These are phyloP conservation scores for Venturiaceae sp. DNA, from an alignment of 2,329 filamentous ascomycete species.

Conservation along the genomic window DNA sequence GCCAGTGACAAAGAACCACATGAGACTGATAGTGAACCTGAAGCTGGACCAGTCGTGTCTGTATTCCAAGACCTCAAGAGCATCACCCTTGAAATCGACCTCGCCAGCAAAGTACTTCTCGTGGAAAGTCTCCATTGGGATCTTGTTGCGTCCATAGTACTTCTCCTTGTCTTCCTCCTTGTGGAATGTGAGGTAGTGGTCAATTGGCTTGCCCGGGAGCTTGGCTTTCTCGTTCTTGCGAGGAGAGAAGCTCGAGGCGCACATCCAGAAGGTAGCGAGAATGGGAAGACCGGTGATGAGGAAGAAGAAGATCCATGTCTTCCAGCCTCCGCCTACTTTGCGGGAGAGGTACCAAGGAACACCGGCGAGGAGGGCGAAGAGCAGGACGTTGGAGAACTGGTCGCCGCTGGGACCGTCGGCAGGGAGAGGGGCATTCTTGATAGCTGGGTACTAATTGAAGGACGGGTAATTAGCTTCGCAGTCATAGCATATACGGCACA, in stretches of 20 bases:
- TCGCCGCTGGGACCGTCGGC: constrained; percentile 79
- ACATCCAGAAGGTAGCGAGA: constrained; percentile 71
- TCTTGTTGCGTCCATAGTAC: constrained; percentile 70
- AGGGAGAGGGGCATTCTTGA: constrained; percentile 89
- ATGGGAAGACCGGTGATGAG: constrained; percentile 71
- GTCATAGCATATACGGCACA: constrained; percentile 10
- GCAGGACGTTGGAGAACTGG: constrained; percentile 73
- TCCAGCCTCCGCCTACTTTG: constrained; percentile 74
- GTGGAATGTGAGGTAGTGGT: constrained; percentile 84
- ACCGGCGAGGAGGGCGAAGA: constrained; percentile 58
- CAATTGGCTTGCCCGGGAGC: constrained; percentile 75
- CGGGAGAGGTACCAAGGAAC: constrained; percentile 75
- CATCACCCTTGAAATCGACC: constrained; percentile 91
- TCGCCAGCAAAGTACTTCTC: constrained; percentile 97
- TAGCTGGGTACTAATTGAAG: constrained; percentile 61
- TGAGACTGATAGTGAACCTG: constrained; percentile 75
- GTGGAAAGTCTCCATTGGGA: constrained; percentile 87
- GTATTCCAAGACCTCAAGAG: constrained; percentile 82
- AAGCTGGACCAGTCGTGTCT: constrained; percentile 96
- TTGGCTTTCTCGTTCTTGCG: constrained; percentile 89
- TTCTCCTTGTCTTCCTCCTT: constrained; percentile 48
- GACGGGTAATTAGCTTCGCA: constrained; percentile 17
- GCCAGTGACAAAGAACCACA: constrained; percentile 79
- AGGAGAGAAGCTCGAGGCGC: constrained; percentile 70
- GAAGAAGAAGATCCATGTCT: constrained; percentile 81